phyloP scores from a whole-genome alignment of 2,329 filamentous ascomycete species.

The Cladosporium phlei region DNA sequence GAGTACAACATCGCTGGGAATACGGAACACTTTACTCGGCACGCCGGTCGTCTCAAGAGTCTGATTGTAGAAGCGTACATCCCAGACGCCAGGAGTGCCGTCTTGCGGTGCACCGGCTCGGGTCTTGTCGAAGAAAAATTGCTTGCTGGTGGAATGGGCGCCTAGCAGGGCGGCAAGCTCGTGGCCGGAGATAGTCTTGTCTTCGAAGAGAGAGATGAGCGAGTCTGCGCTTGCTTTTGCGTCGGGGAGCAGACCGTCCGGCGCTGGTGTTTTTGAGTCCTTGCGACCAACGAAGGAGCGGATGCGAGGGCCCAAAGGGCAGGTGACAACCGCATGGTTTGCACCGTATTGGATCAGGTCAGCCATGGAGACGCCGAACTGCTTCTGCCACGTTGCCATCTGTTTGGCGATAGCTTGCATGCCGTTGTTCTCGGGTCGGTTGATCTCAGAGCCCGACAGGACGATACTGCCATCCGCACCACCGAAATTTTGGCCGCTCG shows the following conservation, averaged over 20 bases:
- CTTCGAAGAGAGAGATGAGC: slow-evolving; percentile 32
- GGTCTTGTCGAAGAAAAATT: slow-evolving; percentile 32
- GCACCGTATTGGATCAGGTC: slow-evolving; percentile 38
- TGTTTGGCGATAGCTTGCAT: slow-evolving; percentile 16
- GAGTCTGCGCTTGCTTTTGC: slow-evolving; percentile 25
- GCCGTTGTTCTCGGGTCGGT: slow-evolving; percentile 33
- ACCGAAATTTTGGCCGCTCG: slow-evolving; percentile 31
- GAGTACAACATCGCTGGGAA: slow-evolving; percentile 34
- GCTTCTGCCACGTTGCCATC: slow-evolving; percentile 17
- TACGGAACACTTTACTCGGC: slow-evolving; percentile 34
- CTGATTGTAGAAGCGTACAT: slow-evolving; percentile 34
- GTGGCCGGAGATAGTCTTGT: slow-evolving; percentile 36
- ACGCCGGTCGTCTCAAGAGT: slow-evolving; percentile 23
- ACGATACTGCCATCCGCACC: slow-evolving; percentile 47
- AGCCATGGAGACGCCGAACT: slow-evolving; percentile 34
- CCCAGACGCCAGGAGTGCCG: slow-evolving; percentile 35
- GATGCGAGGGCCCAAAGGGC: slow-evolving; percentile 36
- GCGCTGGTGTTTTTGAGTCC: slow-evolving; percentile 31
- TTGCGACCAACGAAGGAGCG: slow-evolving; percentile 36
- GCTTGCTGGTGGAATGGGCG: slow-evolving; percentile 36
- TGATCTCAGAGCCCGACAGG: slow-evolving; percentile 37
- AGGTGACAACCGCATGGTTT: slow-evolving; percentile 36
- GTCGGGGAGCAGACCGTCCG: slow-evolving; percentile 32
- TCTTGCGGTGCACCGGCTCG: slow-evolving; percentile 35
- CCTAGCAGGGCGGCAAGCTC: slow-evolving; percentile 36